phyloP scores from a whole-genome alignment of 2,329 filamentous ascomycete genomes.

The Paecilomyces niveus region DNA sequence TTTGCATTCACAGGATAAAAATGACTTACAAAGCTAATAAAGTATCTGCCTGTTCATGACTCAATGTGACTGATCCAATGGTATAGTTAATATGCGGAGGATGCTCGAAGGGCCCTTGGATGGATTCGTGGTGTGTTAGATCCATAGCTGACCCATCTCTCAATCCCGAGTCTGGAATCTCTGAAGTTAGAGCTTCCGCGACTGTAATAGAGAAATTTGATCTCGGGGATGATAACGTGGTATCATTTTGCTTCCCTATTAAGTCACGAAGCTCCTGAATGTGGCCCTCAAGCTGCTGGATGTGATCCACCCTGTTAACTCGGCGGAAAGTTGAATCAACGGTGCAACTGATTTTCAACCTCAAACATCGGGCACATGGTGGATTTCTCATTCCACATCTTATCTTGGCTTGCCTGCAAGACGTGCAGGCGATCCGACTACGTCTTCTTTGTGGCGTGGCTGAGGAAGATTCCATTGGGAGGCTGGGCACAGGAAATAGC shows the following conservation, averaged over 20 bases:
- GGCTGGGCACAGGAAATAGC: not conserved
- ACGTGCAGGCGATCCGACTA: not conserved
- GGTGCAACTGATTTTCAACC: not conserved
- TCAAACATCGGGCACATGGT: slow-evolving; percentile 1
- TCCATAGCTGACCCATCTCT: not conserved
- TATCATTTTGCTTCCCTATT: not conserved
- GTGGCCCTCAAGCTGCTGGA: not conserved
- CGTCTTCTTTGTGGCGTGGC: not conserved
- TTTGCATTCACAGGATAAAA: not conserved
- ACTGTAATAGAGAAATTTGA: not conserved
- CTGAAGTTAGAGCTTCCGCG: not conserved
- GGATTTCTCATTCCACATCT: not conserved
- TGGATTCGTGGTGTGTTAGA: not conserved
- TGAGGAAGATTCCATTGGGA: not conserved
- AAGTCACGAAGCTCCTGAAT: not conserved
- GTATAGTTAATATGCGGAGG: not conserved
- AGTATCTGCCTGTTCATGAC: not conserved
- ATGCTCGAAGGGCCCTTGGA: not conserved
- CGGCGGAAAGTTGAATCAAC: not conserved
- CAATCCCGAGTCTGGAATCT: not conserved
- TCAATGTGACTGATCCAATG: slow-evolving; percentile 1
- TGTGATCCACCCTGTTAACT: slow-evolving; percentile 1
- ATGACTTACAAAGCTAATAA: not conserved
- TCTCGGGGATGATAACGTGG: not conserved
- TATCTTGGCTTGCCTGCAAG: slow-evolving; percentile 1